phyloP scores from a whole-genome alignment of 129 eudicot species.

The Deinandra increscens region DNA sequence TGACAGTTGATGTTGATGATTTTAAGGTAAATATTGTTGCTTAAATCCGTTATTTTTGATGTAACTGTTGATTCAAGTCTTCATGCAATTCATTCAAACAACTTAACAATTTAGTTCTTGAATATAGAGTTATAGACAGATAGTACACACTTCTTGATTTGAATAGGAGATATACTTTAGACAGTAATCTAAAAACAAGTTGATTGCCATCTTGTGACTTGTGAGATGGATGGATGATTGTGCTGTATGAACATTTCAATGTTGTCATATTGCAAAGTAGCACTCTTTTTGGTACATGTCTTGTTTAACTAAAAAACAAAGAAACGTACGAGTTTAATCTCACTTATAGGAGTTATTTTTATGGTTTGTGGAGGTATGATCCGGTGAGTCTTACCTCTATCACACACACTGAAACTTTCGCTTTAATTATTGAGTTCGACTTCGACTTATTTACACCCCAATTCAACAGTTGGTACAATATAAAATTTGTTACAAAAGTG shows the following conservation, averaged over 20 bases:
- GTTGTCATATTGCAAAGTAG: background rate
- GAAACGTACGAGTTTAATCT: too few species aligned
- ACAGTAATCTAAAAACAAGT: background rate
- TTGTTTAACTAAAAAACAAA: background rate
- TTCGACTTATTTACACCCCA: background rate
- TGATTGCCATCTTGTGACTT: background rate
- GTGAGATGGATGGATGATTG: too few species aligned
- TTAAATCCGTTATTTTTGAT: background rate
- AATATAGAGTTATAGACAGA: background rate
- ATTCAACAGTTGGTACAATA: background rate
- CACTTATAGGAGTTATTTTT: too few species aligned
- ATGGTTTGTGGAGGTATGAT: too few species aligned
- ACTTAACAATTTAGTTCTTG: background rate
- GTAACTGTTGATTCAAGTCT: background rate
- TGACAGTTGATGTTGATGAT: conserved; percentile 68
- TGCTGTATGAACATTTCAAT: background rate
- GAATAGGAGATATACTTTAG: conserved; percentile 5
- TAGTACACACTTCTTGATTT: background rate
- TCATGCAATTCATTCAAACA: background rate
- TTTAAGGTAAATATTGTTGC: conserved; percentile 47
- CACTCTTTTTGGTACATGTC: background rate
- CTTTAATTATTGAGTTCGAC: background rate
- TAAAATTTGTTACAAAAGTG: background rate
- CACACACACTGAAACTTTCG: background rate
- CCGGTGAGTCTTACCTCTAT: too few species aligned